Conservation (phyloP, 2,329 filamentous ascomycete species). For the Trichophyton rubrum region DNA sequence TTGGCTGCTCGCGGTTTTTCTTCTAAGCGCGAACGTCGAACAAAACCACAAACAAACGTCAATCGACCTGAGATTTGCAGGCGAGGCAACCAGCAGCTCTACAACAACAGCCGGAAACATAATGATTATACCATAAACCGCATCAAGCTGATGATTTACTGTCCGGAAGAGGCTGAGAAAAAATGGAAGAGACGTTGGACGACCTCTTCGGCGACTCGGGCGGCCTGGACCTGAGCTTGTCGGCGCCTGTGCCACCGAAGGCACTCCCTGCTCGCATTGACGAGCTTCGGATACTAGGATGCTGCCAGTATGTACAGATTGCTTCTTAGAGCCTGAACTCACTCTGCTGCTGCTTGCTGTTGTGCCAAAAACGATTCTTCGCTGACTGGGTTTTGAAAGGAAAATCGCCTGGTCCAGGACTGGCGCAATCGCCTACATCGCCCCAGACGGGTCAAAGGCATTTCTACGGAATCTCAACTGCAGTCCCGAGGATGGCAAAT, state of each 20-base stretch:
- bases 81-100: background rate
- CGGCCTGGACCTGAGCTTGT: slow-evolving; percentile 45
- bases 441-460: slow-evolving; percentile 55
- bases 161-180: slow-evolving; percentile 5
- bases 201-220: slow-evolving; percentile 61
- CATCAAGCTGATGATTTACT: background rate
- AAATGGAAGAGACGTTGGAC: slow-evolving; percentile 48
- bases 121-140: background rate
- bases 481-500: slow-evolving; percentile 55
- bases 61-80: background rate
- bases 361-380: background rate
- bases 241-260: slow-evolving; percentile 46
- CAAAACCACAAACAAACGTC: background rate
- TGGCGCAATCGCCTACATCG: slow-evolving; percentile 73
- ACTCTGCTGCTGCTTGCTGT: background rate
- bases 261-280: slow-evolving; percentile 62
- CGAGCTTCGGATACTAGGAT: slow-evolving; percentile 62
- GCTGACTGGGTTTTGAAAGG: slow-evolving; percentile 33
- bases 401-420: slow-evolving; percentile 77
- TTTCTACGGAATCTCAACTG: slow-evolving; percentile 62
- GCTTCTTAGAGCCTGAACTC: background rate
- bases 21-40: background rate
- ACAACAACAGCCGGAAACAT: background rate
- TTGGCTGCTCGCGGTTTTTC: too few relatives aligned
- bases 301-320: slow-evolving; percentile 57